Conservation (phyloP, 805 yeast species). For the Nakazawaea anatomiae region DNA sequence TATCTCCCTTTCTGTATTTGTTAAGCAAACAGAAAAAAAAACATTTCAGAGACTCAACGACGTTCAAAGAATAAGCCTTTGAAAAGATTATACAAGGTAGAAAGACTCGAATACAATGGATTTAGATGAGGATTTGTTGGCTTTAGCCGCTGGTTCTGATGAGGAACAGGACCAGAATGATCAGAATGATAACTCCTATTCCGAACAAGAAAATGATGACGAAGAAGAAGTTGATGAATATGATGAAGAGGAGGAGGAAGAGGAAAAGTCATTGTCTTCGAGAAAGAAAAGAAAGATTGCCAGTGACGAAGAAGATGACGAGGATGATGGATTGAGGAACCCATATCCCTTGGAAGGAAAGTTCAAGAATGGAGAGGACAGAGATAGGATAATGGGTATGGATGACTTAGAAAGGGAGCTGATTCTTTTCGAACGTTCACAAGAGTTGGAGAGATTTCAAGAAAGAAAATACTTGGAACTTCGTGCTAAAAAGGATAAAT, state of each 20-base stretch:
- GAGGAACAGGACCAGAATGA: slow-evolving; percentile 25
- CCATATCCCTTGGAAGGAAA: slow-evolving; percentile 95
- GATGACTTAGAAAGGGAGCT: slow-evolving; percentile 93
- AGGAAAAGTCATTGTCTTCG: slow-evolving; percentile 32
- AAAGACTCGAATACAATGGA: slow-evolving; percentile 42
- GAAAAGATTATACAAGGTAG: no score
- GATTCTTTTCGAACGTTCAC: slow-evolving; percentile 85
- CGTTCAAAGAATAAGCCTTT: no score
- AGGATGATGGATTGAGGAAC: slow-evolving; percentile 37
- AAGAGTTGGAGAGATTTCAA: slow-evolving; percentile 81
- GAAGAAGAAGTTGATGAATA: slow-evolving; percentile 23
- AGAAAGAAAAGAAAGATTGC: slow-evolving; percentile 18
- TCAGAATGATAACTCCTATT: slow-evolving; percentile 26
- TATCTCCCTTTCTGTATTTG: no score
- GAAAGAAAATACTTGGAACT: slow-evolving; percentile 81
- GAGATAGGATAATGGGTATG: slow-evolving; percentile 56
- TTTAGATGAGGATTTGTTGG: slow-evolving; percentile 92
- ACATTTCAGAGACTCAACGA: no score
- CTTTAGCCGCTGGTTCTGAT: slow-evolving; percentile 67
- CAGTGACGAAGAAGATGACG: slow-evolving; percentile 26
- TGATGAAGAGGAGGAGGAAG: slow-evolving; percentile 27
- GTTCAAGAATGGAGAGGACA: slow-evolving; percentile 77
- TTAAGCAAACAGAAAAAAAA: no score
- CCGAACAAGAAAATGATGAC: slow-evolving; percentile 23
- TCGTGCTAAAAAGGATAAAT: slow-evolving; percentile 49